A percentile compares a stretch with the other conserved stretches of the same genome.
These are phyloP conservation scores for Pleurotus salmoneostramineus DNA, from an alignment of 768 basidiomycete species.

Conservation along the genomic window DNA sequence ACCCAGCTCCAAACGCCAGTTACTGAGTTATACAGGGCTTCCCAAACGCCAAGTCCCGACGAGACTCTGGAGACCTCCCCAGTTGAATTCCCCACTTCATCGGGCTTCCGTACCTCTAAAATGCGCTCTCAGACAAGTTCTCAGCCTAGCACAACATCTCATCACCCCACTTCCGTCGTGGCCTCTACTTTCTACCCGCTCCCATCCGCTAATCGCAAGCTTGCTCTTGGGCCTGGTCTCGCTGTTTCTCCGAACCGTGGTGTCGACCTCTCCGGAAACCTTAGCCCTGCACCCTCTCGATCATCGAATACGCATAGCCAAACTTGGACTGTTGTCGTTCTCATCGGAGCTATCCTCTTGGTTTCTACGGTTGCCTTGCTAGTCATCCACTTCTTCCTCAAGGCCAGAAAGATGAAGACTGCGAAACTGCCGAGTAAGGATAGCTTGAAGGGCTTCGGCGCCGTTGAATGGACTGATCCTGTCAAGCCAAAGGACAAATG, in stretches of 20 bases:
- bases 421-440: neutral
- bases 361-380: neutral
- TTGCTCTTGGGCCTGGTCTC: neutral
- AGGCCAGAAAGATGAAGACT: neutral
- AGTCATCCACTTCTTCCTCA: neutral
- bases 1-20: too few relatives aligned
- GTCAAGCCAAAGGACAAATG: neutral
- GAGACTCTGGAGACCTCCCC: too few relatives aligned
- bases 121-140: neutral
- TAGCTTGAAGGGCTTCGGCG: conserved; percentile 3
- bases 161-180: neutral
- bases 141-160: neutral
- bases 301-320: neutral
- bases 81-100: too few relatives aligned
- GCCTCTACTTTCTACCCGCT: neutral
- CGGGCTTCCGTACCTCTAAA: too few relatives aligned
- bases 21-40: too few relatives aligned
- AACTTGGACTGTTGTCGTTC: neutral
- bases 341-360: neutral
- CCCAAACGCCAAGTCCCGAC: too few relatives aligned
- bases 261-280: neutral
- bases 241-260: neutral
- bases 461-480: conserved; percentile 5
- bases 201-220: neutral
- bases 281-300: neutral